Evolutionary conservation across 129 eudicot species (phyloP).

Genomic region (Silybum marianum): DNA sequence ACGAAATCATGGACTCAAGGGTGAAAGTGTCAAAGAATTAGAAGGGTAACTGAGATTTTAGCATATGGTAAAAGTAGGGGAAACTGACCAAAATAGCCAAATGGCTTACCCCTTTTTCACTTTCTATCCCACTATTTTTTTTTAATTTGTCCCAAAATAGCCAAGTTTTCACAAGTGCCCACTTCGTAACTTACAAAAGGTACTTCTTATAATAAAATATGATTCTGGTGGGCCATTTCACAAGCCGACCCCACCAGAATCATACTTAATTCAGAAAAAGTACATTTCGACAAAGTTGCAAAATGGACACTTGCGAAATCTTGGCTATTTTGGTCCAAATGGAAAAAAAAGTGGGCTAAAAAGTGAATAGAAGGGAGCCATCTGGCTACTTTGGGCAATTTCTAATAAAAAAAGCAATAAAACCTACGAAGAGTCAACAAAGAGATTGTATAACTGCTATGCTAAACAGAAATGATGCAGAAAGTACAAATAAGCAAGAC

Average conservation of each 20-base stretch:
- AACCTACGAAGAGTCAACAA: neutral
- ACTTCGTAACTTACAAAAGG: neutral
- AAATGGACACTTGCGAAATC: neutral
- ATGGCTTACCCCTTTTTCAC: neutral
- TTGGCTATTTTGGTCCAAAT: neutral
- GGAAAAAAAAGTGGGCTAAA: neutral
- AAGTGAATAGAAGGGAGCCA: neutral
- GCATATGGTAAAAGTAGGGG: neutral
- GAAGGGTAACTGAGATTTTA: neutral
- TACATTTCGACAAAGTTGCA: neutral
- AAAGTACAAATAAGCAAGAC: constrained; percentile 17
- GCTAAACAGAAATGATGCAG: neutral
- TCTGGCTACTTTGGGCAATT: neutral
- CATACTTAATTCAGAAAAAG: neutral
- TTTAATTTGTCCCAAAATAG: neutral
- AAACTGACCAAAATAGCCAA: neutral
- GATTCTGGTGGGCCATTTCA: neutral
- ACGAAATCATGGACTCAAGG: neutral
- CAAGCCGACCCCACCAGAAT: neutral
- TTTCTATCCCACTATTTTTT: neutral
- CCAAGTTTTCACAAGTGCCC: neutral
- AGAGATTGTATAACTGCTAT: neutral
- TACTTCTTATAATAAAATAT: neutral
- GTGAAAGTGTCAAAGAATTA: neutral
- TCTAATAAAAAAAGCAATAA: neutral